Conservation (phyloP, 169 alveolate species). For the Plasmodium chabaudi region DNA sequence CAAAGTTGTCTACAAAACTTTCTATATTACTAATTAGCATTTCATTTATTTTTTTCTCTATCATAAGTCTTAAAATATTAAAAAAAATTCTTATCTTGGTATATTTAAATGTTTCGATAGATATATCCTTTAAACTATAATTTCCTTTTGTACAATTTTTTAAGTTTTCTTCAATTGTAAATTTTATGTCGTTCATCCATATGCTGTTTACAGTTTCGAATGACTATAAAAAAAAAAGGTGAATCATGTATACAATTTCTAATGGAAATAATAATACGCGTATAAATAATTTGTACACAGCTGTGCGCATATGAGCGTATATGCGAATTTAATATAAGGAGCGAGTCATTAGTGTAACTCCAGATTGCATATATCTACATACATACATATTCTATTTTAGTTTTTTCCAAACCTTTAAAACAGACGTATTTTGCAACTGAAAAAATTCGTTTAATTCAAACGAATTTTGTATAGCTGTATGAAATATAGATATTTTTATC, state of each 20-base stretch:
- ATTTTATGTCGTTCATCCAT: constrained; percentile 73
- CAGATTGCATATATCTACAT: not conserved
- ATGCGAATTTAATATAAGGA: not conserved
- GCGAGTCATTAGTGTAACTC: not conserved
- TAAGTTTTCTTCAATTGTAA: constrained; percentile 62
- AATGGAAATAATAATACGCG: not conserved
- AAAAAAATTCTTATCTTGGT: constrained; percentile 72
- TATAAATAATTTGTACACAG: not conserved
- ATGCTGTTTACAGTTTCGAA: constrained; percentile 63
- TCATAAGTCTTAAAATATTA: constrained; percentile 50
- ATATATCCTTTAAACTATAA: constrained; percentile 56
- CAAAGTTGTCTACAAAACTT: constrained; percentile 33
- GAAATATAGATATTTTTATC: constrained; percentile 48
- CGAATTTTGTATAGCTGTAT: constrained; percentile 35
- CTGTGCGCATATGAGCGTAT: not conserved
- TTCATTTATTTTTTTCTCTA: constrained; percentile 72
- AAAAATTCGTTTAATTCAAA: constrained; percentile 66
- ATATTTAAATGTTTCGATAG: constrained; percentile 63
- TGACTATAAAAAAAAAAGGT: constrained; percentile 24
- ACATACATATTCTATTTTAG: not conserved
- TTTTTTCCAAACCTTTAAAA: constrained; percentile 40
- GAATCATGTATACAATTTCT: not conserved
- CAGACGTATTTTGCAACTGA: constrained; percentile 58
- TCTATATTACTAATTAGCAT: constrained; percentile 51
- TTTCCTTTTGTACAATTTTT: constrained; percentile 71